Conservation (phyloP, 257 asterid genomes). For the Ajuga chamaepitys region DNA sequence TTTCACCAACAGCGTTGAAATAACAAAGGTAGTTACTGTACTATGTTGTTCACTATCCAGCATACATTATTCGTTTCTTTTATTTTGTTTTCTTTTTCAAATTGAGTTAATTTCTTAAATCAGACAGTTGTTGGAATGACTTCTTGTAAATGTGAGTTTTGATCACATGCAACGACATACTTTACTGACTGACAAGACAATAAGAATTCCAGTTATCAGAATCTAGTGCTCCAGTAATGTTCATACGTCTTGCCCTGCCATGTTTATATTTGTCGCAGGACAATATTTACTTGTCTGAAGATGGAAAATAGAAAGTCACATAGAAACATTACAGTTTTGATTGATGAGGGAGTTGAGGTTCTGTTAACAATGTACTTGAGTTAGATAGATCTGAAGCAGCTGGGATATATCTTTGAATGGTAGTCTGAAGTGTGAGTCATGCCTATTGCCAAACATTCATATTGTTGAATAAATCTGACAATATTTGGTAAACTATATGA, state of each 20-base stretch:
- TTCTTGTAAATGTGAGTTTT: neutral
- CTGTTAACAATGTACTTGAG: neutral
- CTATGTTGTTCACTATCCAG: neutral
- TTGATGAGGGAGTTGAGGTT: neutral
- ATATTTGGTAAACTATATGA: neutral
- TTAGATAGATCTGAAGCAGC: neutral
- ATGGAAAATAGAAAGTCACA: neutral
- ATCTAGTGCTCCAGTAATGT: too few species aligned
- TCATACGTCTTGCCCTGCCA: too few species aligned
- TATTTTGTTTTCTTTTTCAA: neutral
- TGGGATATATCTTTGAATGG: neutral
- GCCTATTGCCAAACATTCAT: neutral
- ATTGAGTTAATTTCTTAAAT: too few species aligned
- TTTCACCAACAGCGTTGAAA: conserved; percentile 57
- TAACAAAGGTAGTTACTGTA: conserved; percentile 55
- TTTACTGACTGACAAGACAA: neutral
- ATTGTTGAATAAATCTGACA: neutral
- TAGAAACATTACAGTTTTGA: neutral
- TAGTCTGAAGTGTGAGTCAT: neutral
- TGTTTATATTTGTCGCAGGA: neutral
- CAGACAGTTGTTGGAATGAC: neutral
- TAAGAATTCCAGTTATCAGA: neutral
- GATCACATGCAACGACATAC: neutral
- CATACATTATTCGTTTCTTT: neutral
- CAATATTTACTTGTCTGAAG: neutral